Evolutionary conservation across 2,329 filamentous ascomycete genomes (phyloP), one percentile per base, ranked within the genome.

Genomic region (Cladosporium sp.): DNA sequence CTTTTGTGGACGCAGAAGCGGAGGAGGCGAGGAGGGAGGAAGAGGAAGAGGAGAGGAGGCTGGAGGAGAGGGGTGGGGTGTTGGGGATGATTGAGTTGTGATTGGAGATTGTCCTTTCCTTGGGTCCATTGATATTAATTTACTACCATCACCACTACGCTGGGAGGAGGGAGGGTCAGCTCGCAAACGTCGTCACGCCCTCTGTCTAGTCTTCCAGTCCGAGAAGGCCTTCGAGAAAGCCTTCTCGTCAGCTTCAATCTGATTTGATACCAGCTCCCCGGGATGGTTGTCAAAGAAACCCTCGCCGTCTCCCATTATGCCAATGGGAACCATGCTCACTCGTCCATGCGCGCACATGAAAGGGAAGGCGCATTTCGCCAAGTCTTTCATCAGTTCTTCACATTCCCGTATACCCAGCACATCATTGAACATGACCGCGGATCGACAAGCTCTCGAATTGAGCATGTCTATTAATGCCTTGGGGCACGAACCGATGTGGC

Each of bases 371-470:
- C 88, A 91, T 0, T 66, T 68, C 0, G 81, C 79, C n/a, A 94
- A 73, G 3, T 77, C 77, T 1, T 56, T 60, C 0, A 93, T 70
- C 34, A 94, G 71, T 0, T 71, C 68, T 9, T 73, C 63, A 64
- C 90, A 93, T 61, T 90, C 79, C 0, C 77, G 71, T 0, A 69
- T 61, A 0, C 77, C 78, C 7, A 94, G 73, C 5, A 74, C 68
- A 66, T 95, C 90, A 64, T 93, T 93, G 73, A 95, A 95, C 89
- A 92, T 93, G 69, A 94, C 85, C 2, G 90, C 89, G 35, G 88
- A 90, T 54, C 89, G 80, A 66, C 90, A 94, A 1, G 90, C 84
- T 56, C 88, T 81, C 0, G 88, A 91, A 66, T 91, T 87, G 4
- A 93, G 74, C 68, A 93, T 74, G 28, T 95, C 89, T 3, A 95